These are phyloP conservation scores for Microsporum canis DNA, from an alignment of 2,329 filamentous ascomycete species.

Conservation along the genomic window DNA sequence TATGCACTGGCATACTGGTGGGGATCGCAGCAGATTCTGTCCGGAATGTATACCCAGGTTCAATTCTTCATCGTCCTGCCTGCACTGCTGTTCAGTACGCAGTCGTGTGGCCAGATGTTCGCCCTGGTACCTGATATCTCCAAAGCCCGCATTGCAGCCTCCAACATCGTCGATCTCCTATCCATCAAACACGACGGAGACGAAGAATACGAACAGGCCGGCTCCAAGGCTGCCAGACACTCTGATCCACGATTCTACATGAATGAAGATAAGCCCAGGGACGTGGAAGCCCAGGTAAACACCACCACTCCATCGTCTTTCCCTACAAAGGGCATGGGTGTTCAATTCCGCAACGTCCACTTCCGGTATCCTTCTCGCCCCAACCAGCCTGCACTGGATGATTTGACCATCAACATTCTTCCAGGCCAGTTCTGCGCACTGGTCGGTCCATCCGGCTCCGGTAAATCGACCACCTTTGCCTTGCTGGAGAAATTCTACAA, in stretches of 20 bases:
- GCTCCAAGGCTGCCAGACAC: slow-evolving; percentile 13
- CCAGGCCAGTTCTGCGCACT: slow-evolving; percentile 53
- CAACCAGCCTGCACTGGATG: slow-evolving; percentile 45
- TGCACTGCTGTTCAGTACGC: slow-evolving; percentile 55
- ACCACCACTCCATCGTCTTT: not conserved
- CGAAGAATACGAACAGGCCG: slow-evolving; percentile 7
- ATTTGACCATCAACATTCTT: slow-evolving; percentile 45
- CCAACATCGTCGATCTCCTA: slow-evolving; percentile 41
- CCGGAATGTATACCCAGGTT: slow-evolving; percentile 49
- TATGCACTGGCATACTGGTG: slow-evolving; percentile 66
- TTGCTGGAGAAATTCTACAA: slow-evolving; percentile 46
- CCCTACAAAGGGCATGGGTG: slow-evolving; percentile 31
- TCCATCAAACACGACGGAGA: slow-evolving; percentile 19
- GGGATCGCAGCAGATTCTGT: slow-evolving; percentile 55
- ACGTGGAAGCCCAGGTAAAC: slow-evolving; percentile 18
- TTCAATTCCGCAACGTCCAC: slow-evolving; percentile 48
- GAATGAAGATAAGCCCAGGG: slow-evolving; percentile 16
- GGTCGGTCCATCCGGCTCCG: slow-evolving; percentile 55
- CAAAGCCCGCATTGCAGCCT: slow-evolving; percentile 49
- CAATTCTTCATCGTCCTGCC: slow-evolving; percentile 59
- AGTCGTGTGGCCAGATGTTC: slow-evolving; percentile 59
- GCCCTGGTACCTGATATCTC: slow-evolving; percentile 57
- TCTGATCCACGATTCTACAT: slow-evolving; percentile 11
- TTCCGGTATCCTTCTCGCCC: slow-evolving; percentile 58
- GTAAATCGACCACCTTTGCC: slow-evolving; percentile 55